Base-by-base conservation (phyloP, 306 rosid genomes). In the Prosopis cineraria region DNA sequence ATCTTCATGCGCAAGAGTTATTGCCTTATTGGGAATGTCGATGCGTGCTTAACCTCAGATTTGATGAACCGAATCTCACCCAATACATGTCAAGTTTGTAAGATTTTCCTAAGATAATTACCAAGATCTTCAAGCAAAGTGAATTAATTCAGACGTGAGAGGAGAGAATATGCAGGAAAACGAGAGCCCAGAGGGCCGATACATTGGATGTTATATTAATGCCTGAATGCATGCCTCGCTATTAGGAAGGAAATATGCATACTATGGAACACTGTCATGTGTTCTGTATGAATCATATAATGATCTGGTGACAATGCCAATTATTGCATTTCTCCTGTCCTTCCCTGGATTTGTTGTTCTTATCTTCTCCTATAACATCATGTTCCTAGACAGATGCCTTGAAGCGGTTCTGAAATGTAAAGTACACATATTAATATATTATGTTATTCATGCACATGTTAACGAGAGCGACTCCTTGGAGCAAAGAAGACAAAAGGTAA, bases 201-300 rank as follows among this genome's bases (percentile, higher is more conserved):
- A 31, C 67, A 60, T 60, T 31, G 24, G 6, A 7, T 33, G 69
- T 16, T 17, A 19, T 2, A 36, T 63, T 63, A 63, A 31, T 44
- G 33, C 69, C 69, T 63, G 30, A 36, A 65, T 36, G 30, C 40
- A 34, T 37, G 70, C 44, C 70, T 36, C 30, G 6, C 17, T 36
- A 36, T 34, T 17, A 12, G 24, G 16, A 33, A 8, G 9, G 41
- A 36, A 65, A 65, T n/a, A 65, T 3, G 47, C 30, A 9, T 2
- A 10, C 45, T 8, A 12, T 19, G 45, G 45, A n/a, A 65, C 10
- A 30, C 9, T 60, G 37, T 13, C 40, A 30, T 6, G 1, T 30
- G 39, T 59, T 59, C 37, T 58, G 53, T 70, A 50, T 47, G 41
- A 45, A 44, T 44, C 58, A 69, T 27, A 69, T 3, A 44, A 69